A percentile compares a stretch with the other conserved stretches of the same genome.
phyloP scores from a whole-genome alignment of 225 moss, liverwort and hornwort genomes.

The Ulota crispa region DNA sequence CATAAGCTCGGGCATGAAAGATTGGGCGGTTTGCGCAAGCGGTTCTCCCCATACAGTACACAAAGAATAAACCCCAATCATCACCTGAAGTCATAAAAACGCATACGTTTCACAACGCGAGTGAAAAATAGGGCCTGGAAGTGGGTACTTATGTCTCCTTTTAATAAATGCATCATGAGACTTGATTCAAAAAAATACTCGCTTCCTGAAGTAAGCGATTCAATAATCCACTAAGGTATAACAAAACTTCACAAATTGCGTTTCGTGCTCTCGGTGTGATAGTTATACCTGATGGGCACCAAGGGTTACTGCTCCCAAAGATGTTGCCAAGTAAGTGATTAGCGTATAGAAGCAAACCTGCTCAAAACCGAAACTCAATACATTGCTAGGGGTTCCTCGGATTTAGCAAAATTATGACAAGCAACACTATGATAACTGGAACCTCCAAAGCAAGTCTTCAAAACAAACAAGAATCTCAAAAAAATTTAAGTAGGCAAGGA shows the following conservation, averaged over 20 bases:
- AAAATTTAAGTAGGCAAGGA: background rate
- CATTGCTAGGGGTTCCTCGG: background rate
- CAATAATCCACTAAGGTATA: background rate
- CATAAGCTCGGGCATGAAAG: constrained; percentile 89
- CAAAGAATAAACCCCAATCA: constrained; percentile 82
- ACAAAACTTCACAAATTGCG: background rate
- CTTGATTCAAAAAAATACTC: background rate
- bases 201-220: background rate
- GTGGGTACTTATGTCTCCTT: background rate
- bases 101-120: constrained; percentile 6
- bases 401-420: background rate
- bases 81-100: constrained; percentile 56
- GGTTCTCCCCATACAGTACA: constrained; percentile 93
- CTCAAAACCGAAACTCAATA: constrained; percentile 13
- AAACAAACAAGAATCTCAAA: background rate
- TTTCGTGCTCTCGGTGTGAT: background rate
- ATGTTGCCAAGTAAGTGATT: constrained; percentile 86
- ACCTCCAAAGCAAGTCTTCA: background rate
- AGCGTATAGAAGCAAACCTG: constrained; percentile 80
- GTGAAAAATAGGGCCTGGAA: constrained; percentile 6
- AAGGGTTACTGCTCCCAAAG: constrained; percentile 75
- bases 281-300: constrained; percentile 80
- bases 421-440: background rate
- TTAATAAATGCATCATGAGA: background rate
- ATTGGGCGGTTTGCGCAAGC: constrained; percentile 92